Evolutionary conservation across 192 early-diverging fungal genomes (phyloP), one percentile per base, ranked within the genome.

Genomic region (Backusella westeae): DNA sequence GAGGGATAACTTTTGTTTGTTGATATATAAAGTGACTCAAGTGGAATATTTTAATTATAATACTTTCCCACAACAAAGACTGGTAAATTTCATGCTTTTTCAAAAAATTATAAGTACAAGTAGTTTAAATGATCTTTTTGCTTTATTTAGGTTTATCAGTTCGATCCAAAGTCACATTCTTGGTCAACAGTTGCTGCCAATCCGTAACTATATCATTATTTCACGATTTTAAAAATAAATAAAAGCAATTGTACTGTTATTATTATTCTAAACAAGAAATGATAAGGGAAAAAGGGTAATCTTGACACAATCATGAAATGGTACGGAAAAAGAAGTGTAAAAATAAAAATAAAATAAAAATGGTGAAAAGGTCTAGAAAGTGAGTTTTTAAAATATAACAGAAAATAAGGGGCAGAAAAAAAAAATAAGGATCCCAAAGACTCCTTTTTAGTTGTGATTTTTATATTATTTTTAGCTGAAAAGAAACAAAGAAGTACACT

Each of bases 1-100:
- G 1, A 75, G 92, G 69, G 93, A 94, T 70, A 93, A 94, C 75
- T 94, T 91, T 78, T 90, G 90, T 74, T 72, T 94, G 36, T 71
- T 94, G 69, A 84, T 92, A 3, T 93, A 92, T 70, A 92, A 92
- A 69, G 85, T 88, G 3, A 76, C 75, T 53, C 86, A 86, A 39
- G 91, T 94, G 14, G 88, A 90, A 9, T 88, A 92, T 69, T 83
- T 85, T 70, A 83, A 90, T 38, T 84, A 86, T 65, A 75, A 75
- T 32, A 53, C 52, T 26, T 85, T 87, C 76, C 88, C 88, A 72
- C 83, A 86, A 4, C 84, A 84, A 76, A 78, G 87, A 80, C 80
- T 73, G 19, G 88, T 90, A 85, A 84, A 7, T 56, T 4, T 17
- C 3, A 44, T 39, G 38, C 10, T 9, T 39, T 39, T 39, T 39